Conservation (phyloP, 2,329 filamentous ascomycete genomes). For the Cryoendolithus antarcticus region DNA sequence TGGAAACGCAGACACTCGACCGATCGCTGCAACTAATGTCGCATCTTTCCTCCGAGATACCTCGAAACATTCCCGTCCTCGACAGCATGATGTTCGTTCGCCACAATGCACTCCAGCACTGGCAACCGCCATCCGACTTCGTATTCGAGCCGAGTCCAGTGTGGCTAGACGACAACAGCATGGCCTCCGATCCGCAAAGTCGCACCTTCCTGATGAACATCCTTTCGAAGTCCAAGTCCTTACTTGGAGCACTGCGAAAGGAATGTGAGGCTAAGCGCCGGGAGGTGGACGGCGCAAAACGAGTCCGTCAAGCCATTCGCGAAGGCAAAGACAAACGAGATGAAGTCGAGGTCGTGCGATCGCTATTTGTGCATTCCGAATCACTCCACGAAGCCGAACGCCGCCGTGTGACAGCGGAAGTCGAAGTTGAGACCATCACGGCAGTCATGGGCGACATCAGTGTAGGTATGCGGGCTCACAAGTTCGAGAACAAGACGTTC, state of each 20-base stretch:
- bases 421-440: constrained; percentile 90
- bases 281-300: constrained; percentile 70
- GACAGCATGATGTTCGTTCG: constrained; percentile 97
- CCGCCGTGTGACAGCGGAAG: constrained; percentile 73
- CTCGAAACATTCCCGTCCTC: constrained; percentile 73
- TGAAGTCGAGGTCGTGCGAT: constrained; percentile 70
- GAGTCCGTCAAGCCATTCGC: constrained; percentile 60
- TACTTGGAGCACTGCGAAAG: constrained; percentile 64
- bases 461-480: constrained; percentile 84
- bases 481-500: constrained; percentile 98
- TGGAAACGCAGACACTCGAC: constrained; percentile 69
- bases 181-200: constrained; percentile 75
- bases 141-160: constrained; percentile 88
- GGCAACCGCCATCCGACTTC: constrained; percentile 75
- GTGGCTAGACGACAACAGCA: constrained; percentile 85
- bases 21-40: constrained; percentile 61
- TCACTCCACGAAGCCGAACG: constrained; percentile 73
- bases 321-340: constrained; percentile 81
- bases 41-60: constrained; percentile 66
- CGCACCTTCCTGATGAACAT: constrained; percentile 88
- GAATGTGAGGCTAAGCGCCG: constrained; percentile 77
- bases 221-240: constrained; percentile 76
- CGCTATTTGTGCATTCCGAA: constrained; percentile 77
- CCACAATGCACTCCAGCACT: constrained; percentile 65
- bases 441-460: constrained; percentile 83